These are phyloP conservation scores for Acrasis kona DNA, from an alignment of 78 protist species.

Conservation along the genomic window DNA sequence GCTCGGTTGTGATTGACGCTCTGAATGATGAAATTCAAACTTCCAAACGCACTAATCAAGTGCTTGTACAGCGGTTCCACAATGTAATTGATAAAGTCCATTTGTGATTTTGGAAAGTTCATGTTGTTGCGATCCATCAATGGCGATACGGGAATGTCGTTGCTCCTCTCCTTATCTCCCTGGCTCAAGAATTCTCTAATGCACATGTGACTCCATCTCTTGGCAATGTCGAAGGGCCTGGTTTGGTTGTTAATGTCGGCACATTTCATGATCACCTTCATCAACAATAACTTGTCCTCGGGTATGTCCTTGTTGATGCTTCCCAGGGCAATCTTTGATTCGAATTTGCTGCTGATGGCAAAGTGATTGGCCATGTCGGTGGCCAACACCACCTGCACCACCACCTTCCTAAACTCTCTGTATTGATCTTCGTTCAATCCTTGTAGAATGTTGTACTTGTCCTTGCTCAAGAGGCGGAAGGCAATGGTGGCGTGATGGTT, in stretches of 20 bases:
- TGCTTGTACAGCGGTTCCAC: neutral
- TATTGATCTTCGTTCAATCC: neutral
- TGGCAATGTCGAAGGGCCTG: constrained; percentile 1
- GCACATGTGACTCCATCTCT: neutral
- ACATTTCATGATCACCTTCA: constrained; percentile 4
- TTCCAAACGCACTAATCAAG: neutral
- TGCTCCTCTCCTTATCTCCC: constrained; percentile 15
- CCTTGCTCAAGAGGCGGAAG: neutral
- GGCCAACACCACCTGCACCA: neutral
- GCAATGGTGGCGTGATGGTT: constrained; percentile 16
- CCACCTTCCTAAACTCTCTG: neutral
- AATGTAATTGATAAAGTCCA: neutral
- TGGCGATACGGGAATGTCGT: neutral
- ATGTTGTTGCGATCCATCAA: neutral
- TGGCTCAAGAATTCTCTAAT: constrained; percentile 15
- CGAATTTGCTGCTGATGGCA: neutral
- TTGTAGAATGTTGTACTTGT: neutral
- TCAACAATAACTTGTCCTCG: neutral
- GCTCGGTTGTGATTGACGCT: too few relatives aligned
- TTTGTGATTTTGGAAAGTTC: neutral
- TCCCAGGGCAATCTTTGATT: neutral
- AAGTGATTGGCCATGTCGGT: constrained; percentile 26
- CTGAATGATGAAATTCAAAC: too few relatives aligned
- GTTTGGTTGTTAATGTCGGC: constrained; percentile 25
- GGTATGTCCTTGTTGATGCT: constrained; percentile 8